Conservation (phyloP, 192 early-diverging fungal genomes). For the Mortierella alpina region DNA sequence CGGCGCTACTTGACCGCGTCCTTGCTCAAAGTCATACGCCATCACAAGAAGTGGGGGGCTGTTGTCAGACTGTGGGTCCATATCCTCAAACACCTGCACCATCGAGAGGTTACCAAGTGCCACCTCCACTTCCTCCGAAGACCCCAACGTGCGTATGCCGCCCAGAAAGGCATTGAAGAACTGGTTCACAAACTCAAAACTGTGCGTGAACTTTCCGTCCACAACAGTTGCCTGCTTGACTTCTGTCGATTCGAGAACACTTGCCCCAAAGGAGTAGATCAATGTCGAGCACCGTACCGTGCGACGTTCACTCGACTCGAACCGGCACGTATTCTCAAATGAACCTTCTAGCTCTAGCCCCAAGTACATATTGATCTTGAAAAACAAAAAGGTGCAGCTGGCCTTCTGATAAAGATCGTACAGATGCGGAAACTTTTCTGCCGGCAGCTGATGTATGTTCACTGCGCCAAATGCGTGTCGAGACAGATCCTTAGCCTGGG, state of each 20-base stretch:
- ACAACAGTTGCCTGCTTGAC: constrained; percentile 56
- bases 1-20: constrained; percentile 53
- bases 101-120: constrained; percentile 61
- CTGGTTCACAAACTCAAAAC: constrained; percentile 64
- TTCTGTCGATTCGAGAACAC: constrained; percentile 59
- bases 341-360: constrained; percentile 52
- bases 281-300: constrained; percentile 57
- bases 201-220: constrained; percentile 53
- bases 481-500: constrained; percentile 12
- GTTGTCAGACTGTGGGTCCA: background rate
- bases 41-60: constrained; percentile 43
- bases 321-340: constrained; percentile 60
- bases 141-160: constrained; percentile 53
- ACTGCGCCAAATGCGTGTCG: constrained; percentile 5
- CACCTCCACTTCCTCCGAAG: constrained; percentile 61
- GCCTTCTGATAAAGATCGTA: constrained; percentile 17
- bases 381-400: constrained; percentile 22
- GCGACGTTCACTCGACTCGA: constrained; percentile 52
- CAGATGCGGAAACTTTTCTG: constrained; percentile 31
- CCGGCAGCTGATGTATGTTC: constrained; percentile 18
- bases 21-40: constrained; percentile 62
- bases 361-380: constrained; percentile 55
- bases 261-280: constrained; percentile 62
- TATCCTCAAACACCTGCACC: constrained; percentile 55
- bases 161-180: constrained; percentile 67